These are phyloP conservation scores for Citrullus mucosospermus DNA, from an alignment of 306 rosid species.

Conservation along the genomic window DNA sequence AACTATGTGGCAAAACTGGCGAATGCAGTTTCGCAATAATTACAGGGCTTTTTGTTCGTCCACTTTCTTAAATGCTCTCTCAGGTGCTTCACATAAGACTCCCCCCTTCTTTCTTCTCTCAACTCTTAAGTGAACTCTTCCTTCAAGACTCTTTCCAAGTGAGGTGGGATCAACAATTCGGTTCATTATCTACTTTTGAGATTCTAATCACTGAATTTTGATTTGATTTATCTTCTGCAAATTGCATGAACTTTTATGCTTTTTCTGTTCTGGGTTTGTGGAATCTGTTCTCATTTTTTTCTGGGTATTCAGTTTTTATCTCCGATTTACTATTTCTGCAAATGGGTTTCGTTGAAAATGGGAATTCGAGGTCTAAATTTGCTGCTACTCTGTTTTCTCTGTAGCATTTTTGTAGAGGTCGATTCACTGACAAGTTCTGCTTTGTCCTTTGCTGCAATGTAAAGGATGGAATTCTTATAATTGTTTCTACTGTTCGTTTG, in stretches of 20 bases:
- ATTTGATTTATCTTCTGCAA: not conserved
- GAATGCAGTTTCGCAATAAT: constrained; percentile 28
- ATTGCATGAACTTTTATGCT: not conserved
- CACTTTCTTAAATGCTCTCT: constrained; percentile 13
- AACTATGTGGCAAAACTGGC: not conserved
- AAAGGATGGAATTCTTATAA: not conserved
- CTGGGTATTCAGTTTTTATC: not conserved
- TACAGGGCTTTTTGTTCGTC: constrained; percentile 15
- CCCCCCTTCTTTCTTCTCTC: constrained; percentile 2
- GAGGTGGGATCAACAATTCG: constrained; percentile 27
- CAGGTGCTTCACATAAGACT: constrained; percentile 1
- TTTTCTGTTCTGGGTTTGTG: not conserved
- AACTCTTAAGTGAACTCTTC: constrained; percentile 15
- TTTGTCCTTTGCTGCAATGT: not conserved
- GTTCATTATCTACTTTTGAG: constrained; percentile 5
- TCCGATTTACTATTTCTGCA: constrained; percentile 10
- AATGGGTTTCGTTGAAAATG: constrained; percentile 10
- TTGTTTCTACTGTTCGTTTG: not conserved
- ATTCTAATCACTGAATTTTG: not conserved
- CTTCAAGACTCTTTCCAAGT: constrained; percentile 17
- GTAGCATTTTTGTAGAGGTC: not conserved
- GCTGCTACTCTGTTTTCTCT: not conserved
- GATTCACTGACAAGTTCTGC: not conserved
- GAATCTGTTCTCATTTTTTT: constrained; percentile 3
- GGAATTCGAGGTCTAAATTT: not conserved